A percentile compares a stretch with the other conserved stretches of the same genome.
These are phyloP conservation scores for Podila verticillata DNA, from an alignment of 192 early-diverging fungal genomes.

Conservation along the genomic window DNA sequence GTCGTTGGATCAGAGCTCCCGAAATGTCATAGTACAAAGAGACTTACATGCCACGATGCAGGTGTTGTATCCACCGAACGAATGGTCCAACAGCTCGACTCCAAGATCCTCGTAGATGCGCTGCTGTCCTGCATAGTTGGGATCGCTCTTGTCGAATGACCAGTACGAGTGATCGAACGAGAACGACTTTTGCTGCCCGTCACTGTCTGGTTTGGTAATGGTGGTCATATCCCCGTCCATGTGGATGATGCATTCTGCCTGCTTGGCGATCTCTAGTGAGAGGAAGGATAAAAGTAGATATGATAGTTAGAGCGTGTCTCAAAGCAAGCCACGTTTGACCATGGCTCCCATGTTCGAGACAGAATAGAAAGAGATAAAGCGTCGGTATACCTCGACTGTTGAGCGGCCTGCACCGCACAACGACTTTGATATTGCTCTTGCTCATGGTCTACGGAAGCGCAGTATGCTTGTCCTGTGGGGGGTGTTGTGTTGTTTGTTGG, in stretches of 20 bases:
- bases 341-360: background rate
- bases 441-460: conserved; percentile 14
- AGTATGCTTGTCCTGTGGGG: background rate
- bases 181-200: conserved; percentile 68
- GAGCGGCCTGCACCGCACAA: conserved; percentile 82
- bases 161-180: conserved; percentile 93
- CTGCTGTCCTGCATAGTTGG: conserved; percentile 77
- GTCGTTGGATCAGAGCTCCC: conserved; percentile 6
- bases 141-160: conserved; percentile 73
- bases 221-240: conserved; percentile 81
- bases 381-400: conserved; percentile 73
- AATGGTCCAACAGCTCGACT: conserved; percentile 81
- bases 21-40: conserved; percentile 5
- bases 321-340: conserved; percentile 3
- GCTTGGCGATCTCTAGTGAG: conserved; percentile 64
- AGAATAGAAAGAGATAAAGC: background rate
- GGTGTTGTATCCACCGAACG: conserved; percentile 90
- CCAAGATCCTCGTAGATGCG: conserved; percentile 82
- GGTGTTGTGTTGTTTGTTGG: background rate
- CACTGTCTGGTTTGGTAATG: conserved; percentile 62
- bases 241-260: conserved; percentile 71
- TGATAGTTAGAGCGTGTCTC: too few relatives aligned
- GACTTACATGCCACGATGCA: conserved; percentile 92
- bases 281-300: background rate
- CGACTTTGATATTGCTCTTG: conserved; percentile 74